Evolutionary conservation across 257 asterid genomes (phyloP).

Genomic region (Cinchona pubescens): DNA sequence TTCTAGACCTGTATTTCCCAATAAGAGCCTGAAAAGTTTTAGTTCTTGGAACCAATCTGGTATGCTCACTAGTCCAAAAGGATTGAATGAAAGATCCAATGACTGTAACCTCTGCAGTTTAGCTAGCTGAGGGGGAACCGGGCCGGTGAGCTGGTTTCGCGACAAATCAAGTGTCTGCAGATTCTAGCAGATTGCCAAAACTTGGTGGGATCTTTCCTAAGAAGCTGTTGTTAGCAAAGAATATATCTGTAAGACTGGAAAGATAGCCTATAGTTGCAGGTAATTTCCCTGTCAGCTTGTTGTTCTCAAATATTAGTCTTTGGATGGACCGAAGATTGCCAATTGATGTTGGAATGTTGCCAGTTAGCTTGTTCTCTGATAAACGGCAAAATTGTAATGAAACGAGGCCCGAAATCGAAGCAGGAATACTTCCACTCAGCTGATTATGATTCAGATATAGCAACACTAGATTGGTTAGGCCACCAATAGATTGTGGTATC

Average conservation of each 20-base stretch:
- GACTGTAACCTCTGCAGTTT: constrained; percentile 34
- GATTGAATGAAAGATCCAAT: constrained; percentile 59
- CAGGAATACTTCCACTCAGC: constrained; percentile 54
- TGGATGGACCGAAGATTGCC: constrained; percentile 34
- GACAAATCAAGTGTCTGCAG: constrained; percentile 48
- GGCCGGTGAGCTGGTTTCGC: constrained; percentile 43
- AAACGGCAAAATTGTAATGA: constrained; percentile 38
- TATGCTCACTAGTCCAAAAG: constrained; percentile 36
- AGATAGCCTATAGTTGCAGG: constrained; percentile 58
- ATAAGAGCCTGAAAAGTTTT: constrained; percentile 30
- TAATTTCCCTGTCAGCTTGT: constrained; percentile 50
- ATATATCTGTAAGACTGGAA: constrained; percentile 28
- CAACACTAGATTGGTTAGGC: constrained; percentile 27
- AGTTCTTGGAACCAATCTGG: constrained; percentile 48
- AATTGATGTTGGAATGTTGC: constrained; percentile 49
- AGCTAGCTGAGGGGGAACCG: constrained; percentile 40
- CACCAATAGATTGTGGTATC: constrained; percentile 48
- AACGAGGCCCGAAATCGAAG: constrained; percentile 40
- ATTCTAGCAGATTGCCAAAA: constrained; percentile 42
- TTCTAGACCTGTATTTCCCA: constrained; percentile 52
- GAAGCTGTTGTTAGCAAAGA: constrained; percentile 53
- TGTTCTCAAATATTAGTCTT: constrained; percentile 47
- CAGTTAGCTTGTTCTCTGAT: constrained; percentile 50
- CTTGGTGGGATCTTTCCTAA: constrained; percentile 51
- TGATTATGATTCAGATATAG: constrained; percentile 38